Percentiles rank a stretch among this genome's conserved stretches.
These are phyloP conservation scores for Leccinum subrobustum DNA, from an alignment of 1,284 basidiomycete genomes.

Conservation along the genomic window DNA sequence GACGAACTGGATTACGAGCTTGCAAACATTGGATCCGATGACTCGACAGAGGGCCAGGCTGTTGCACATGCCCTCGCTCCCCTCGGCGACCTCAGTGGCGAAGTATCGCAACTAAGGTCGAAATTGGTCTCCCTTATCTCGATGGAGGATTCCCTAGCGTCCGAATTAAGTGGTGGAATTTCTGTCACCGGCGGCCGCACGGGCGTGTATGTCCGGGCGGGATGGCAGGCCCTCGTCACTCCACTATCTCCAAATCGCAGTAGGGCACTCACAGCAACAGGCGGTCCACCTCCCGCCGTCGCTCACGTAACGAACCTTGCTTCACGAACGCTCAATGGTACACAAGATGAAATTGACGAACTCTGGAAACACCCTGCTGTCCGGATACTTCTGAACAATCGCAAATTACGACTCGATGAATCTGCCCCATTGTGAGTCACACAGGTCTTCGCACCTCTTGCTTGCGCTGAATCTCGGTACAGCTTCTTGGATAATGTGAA, in stretches of 20 bases:
- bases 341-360: slow-evolving; percentile 50
- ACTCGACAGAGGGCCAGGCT: slow-evolving; percentile 31
- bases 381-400: slow-evolving; percentile 49
- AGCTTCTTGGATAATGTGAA: slow-evolving; percentile 69
- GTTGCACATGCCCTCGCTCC: slow-evolving; percentile 33
- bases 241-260: slow-evolving; percentile 40
- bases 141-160: slow-evolving; percentile 64
- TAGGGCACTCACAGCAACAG: slow-evolving; percentile 39
- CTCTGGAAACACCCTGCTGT: slow-evolving; percentile 69
- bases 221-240: slow-evolving; percentile 64
- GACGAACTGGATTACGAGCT: slow-evolving; percentile 69
- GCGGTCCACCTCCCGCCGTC: slow-evolving; percentile 37
- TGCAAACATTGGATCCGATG: slow-evolving; percentile 29
- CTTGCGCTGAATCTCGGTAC: slow-evolving; percentile 10
- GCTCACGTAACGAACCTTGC: slow-evolving; percentile 50
- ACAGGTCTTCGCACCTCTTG: background rate
- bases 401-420: slow-evolving; percentile 69
- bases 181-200: slow-evolving; percentile 55
- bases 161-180: slow-evolving; percentile 64
- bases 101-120: slow-evolving; percentile 52
- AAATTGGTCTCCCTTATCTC: slow-evolving; percentile 63
- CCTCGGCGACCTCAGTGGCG: slow-evolving; percentile 37
- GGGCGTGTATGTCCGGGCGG: slow-evolving; percentile 63
- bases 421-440: slow-evolving; percentile 67
- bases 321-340: slow-evolving; percentile 50